Percentiles rank a stretch among this genome's conserved stretches.
Evolutionary conservation across 768 basidiomycete genomes (phyloP).

Genomic region (Antrodiella citrinella): DNA sequence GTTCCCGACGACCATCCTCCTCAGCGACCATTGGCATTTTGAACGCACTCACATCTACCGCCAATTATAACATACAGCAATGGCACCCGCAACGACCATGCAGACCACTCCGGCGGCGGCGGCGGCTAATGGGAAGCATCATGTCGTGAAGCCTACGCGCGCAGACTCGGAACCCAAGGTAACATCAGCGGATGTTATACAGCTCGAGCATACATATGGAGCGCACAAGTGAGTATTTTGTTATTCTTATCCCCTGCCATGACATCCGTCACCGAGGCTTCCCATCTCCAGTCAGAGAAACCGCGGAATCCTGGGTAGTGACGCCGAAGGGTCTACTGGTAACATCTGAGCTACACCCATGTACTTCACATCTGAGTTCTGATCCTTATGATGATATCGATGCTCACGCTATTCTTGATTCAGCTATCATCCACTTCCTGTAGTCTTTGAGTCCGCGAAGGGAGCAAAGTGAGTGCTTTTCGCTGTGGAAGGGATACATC

Average conservation of each 20-base stretch:
- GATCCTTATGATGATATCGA: too few species aligned
- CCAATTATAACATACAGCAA: not conserved
- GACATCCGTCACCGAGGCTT: not conserved
- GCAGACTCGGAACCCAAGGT: conserved; percentile 20
- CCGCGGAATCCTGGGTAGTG: not conserved
- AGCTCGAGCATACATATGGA: conserved; percentile 72
- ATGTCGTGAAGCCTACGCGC: conserved; percentile 2
- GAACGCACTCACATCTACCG: not conserved
- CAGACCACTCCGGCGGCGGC: not conserved
- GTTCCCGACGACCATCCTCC: not conserved
- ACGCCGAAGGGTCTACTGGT: not conserved
- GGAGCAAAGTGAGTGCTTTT: conserved; percentile 77
- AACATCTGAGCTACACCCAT: conserved; percentile 5
- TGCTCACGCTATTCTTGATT: conserved; percentile 34
- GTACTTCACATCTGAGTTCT: too few species aligned
- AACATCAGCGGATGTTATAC: conserved; percentile 65
- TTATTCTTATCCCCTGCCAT: not conserved
- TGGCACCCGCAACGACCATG: conserved; percentile 9
- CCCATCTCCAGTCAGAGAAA: not conserved
- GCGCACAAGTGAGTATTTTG: conserved; percentile 76
- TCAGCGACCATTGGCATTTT: not conserved
- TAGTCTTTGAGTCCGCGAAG: conserved; percentile 85
- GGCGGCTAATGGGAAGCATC: conserved; percentile 3
- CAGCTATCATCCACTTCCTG: conserved; percentile 93
- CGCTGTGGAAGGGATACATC: conserved; percentile 22